Evolutionary conservation across 169 alveolate species (phyloP).

Genomic region (Cryptosporidium tyzzeri): DNA sequence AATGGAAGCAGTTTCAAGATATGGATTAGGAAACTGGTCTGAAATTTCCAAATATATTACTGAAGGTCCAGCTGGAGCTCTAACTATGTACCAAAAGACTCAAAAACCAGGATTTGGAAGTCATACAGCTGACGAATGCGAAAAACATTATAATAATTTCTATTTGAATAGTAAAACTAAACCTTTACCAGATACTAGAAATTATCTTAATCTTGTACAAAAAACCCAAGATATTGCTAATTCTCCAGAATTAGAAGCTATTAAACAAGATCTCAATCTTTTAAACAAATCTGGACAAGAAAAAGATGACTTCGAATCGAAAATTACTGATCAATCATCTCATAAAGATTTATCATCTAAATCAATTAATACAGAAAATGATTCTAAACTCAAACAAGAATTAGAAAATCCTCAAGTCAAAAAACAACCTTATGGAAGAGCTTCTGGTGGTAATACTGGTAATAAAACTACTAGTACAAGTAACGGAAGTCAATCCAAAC

Average conservation of each 20-base stretch:
- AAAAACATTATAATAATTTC: constrained; percentile 83
- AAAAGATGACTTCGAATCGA: background rate
- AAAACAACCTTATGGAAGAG: constrained; percentile 37
- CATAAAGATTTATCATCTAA: background rate
- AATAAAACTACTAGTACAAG: constrained; percentile 30
- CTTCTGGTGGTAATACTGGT: constrained; percentile 35
- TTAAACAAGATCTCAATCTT: background rate
- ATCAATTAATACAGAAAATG: background rate
- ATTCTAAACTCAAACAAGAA: constrained; percentile 4
- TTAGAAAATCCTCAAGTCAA: constrained; percentile 13
- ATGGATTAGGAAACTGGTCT: constrained; percentile 93
- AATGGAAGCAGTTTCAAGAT: constrained; percentile 90
- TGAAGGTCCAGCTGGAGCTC: constrained; percentile 73
- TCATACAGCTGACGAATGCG: constrained; percentile 85
- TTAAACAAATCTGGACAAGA: background rate
- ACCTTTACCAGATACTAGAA: constrained; percentile 83
- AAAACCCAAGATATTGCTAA: background rate
- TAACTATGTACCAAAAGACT: constrained; percentile 46
- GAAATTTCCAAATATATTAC: constrained; percentile 71
- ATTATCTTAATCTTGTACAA: constrained; percentile 60
- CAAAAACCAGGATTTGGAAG: constrained; percentile 42
- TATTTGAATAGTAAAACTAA: constrained; percentile 85
- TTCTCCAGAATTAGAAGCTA: background rate
- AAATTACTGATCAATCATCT: background rate
- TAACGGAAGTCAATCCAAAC: constrained; percentile 17